Conservation (phyloP, 495 filamentous ascomycete genomes). For the Rhizodiscina lignyota region DNA sequence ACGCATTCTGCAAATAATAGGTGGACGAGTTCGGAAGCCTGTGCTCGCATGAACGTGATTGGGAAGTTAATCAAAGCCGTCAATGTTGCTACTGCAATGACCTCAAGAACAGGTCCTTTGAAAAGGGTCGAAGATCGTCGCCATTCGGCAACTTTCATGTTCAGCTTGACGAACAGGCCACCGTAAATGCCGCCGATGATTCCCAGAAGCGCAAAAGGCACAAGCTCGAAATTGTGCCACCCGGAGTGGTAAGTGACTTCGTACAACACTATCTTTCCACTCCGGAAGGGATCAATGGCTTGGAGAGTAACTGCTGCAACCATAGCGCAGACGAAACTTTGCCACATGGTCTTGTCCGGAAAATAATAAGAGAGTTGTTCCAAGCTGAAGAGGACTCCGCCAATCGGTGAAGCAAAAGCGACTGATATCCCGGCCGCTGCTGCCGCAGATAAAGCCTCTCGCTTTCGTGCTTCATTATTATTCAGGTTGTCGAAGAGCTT, state of each 20-base stretch:
- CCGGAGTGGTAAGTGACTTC: constrained; percentile 84
- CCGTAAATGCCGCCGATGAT: constrained; percentile 86
- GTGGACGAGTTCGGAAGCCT: constrained; percentile 82
- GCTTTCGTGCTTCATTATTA: constrained; percentile 88
- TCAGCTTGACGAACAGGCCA: constrained; percentile 84
- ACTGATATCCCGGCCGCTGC: constrained; percentile 93
- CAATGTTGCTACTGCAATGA: constrained; percentile 52
- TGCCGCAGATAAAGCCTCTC: constrained; percentile 87
- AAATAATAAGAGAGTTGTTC: constrained; percentile 99
- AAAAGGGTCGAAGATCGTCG: constrained; percentile 45
- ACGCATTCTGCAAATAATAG: constrained; percentile 84
- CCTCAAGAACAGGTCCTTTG: constrained; percentile 57
- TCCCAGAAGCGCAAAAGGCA: constrained; percentile 76
- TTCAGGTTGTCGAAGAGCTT: constrained; percentile 72
- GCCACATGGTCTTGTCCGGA: constrained; percentile 99
- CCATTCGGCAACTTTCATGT: constrained; percentile 76
- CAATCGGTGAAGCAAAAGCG: constrained; percentile 93
- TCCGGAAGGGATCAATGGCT: constrained; percentile 84
- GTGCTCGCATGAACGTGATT: constrained; percentile 78
- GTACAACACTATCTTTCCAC: constrained; percentile 90
- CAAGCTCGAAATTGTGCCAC: constrained; percentile 90
- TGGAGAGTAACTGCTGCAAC: constrained; percentile 87
- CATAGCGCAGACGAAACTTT: constrained; percentile 98
- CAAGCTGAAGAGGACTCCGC: constrained; percentile 86
- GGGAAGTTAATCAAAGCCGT: constrained; percentile 89